Evolutionary conservation across 108 stramenopile genomes (phyloP).

Genomic region (Cyclotella baltica): DNA sequence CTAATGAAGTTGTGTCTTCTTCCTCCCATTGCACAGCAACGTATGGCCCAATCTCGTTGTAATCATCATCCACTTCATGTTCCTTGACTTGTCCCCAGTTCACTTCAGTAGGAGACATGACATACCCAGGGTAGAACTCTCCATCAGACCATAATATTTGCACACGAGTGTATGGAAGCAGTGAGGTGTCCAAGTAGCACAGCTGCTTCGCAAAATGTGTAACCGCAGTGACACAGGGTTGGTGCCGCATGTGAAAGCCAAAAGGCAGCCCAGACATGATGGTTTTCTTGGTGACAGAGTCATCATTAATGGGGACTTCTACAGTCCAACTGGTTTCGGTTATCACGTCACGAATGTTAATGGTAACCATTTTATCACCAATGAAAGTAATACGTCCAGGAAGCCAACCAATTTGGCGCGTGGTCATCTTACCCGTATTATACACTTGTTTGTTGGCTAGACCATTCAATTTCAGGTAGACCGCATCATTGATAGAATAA

Average conservation of each 20-base stretch:
- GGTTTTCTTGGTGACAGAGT: not conserved
- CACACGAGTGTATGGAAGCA: conserved; percentile 35
- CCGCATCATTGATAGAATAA: conserved; percentile 39
- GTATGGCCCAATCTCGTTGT: conserved; percentile 24
- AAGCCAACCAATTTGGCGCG: conserved; percentile 37
- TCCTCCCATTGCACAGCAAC: conserved; percentile 44
- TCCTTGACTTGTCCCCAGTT: conserved; percentile 29
- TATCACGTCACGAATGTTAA: conserved; percentile 42
- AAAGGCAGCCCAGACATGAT: conserved; percentile 41
- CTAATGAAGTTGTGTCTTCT: conserved; percentile 40
- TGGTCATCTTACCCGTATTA: not conserved
- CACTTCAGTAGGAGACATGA: conserved; percentile 17
- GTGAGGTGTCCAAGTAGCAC: conserved; percentile 35
- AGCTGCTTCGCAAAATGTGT: conserved; percentile 37
- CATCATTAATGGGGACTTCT: conserved; percentile 8
- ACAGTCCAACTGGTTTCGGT: conserved; percentile 31
- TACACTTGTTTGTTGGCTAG: not conserved
- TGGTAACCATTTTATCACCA: not conserved
- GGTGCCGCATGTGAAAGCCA: conserved; percentile 39
- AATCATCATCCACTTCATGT: conserved; percentile 7
- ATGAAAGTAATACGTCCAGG: conserved; percentile 36
- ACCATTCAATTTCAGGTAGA: conserved; percentile 43
- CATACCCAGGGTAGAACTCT: conserved; percentile 31
- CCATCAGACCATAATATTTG: conserved; percentile 45
- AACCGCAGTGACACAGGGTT: conserved; percentile 21